phyloP scores from a whole-genome alignment of 1,139 yeast genomes.

The Magnusiomyces paraingens region DNA sequence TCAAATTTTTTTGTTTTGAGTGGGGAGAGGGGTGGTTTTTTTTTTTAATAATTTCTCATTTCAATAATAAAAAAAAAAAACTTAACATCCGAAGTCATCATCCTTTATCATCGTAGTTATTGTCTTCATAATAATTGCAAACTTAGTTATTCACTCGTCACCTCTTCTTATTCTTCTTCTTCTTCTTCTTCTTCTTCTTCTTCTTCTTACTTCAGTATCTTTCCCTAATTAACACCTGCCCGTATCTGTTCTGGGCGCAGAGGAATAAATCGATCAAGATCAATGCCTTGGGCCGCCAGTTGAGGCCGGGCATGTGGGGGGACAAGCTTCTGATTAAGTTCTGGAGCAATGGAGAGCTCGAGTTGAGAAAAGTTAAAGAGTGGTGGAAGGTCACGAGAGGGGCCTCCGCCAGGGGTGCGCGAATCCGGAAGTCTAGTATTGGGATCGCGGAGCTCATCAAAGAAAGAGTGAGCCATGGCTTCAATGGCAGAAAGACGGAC shows the following conservation, averaged over 20 bases:
- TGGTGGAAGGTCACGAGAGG: constrained; percentile 36
- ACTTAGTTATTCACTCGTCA: too few relatives aligned
- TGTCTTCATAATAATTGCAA: too few relatives aligned
- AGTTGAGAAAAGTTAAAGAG: constrained; percentile 36
- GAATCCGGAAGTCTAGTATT: constrained; percentile 49
- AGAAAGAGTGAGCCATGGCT: constrained; percentile 64
- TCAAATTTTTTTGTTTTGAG: background rate
- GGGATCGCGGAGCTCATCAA: constrained; percentile 63
- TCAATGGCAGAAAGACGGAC: constrained; percentile 64
- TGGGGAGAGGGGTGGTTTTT: background rate
- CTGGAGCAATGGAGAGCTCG: constrained; percentile 39
- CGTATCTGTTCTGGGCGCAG: constrained; percentile 32
- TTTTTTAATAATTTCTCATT: background rate
- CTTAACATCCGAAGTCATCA: background rate
- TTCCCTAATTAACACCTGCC: constrained; percentile 5
- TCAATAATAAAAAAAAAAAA: background rate
- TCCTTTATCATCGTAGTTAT: too few relatives aligned
- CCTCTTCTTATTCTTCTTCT: background rate
- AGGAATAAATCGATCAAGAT: constrained; percentile 34
- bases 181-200: background rate
- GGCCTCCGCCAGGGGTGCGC: constrained; percentile 32
- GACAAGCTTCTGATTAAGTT: constrained; percentile 34
- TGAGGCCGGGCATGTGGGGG: constrained; percentile 36
- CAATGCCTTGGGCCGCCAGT: constrained; percentile 31
- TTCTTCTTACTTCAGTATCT: constrained; percentile 2